phyloP scores from a whole-genome alignment of 345 rosid species.

The Syzygium oleosum region DNA sequence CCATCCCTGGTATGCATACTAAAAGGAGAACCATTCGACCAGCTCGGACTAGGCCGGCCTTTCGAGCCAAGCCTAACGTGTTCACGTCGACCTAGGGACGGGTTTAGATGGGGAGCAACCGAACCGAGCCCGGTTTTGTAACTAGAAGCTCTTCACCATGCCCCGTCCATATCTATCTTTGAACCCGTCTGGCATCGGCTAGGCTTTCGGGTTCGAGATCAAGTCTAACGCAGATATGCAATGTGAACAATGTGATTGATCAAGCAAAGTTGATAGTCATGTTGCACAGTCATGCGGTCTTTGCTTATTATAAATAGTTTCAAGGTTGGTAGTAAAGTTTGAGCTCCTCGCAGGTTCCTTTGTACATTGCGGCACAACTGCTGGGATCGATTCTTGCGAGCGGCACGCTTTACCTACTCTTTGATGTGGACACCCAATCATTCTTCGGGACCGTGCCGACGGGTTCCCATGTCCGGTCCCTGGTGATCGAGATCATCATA shows the following conservation, averaged over 20 bases:
- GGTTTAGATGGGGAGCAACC: too few relatives aligned
- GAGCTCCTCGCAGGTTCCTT: conserved; percentile 23
- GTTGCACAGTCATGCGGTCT: background rate
- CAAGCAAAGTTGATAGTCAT: background rate
- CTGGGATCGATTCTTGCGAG: conserved; percentile 42
- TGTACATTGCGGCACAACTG: conserved; percentile 29
- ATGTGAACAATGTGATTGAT: background rate
- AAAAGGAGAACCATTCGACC: background rate
- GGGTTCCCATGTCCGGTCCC: conserved; percentile 28
- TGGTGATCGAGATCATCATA: conserved; percentile 35
- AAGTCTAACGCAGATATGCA: background rate
- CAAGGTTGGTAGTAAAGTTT: background rate
- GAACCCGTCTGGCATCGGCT: background rate
- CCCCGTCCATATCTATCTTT: too few relatives aligned
- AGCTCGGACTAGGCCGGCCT: background rate
- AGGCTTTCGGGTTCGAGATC: background rate
- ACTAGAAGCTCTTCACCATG: too few relatives aligned
- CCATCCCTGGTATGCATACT: background rate
- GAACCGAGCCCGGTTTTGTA: too few relatives aligned
- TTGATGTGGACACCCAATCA: conserved; percentile 13
- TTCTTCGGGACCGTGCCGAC: conserved; percentile 43
- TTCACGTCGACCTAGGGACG: background rate
- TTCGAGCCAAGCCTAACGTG: background rate
- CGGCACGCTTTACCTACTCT: conserved; percentile 16
- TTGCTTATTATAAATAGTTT: background rate